Conservation (phyloP, 306 rosid genomes). For the Spatholobus suberectus region DNA sequence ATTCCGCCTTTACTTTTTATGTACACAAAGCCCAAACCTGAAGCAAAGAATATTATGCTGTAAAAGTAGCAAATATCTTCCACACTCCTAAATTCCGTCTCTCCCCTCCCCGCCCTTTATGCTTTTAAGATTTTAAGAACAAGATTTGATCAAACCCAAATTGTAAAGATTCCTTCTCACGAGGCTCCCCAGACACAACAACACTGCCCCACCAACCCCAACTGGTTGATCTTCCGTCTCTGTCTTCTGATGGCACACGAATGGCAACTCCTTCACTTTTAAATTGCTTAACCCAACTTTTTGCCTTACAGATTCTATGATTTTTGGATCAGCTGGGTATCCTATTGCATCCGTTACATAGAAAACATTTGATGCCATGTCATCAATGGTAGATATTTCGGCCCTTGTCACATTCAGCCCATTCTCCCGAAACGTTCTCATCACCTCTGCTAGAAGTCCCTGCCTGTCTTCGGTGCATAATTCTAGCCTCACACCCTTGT, state of each 20-base stretch:
- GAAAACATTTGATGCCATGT: slow-evolving; percentile 64
- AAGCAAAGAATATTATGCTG: slow-evolving; percentile 83
- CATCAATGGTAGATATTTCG: slow-evolving; percentile 70
- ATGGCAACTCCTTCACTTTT: slow-evolving; percentile 77
- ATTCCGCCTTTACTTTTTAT: slow-evolving; percentile 55
- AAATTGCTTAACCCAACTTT: slow-evolving; percentile 71
- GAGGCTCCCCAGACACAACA: slow-evolving; percentile 87
- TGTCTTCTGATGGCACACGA: slow-evolving; percentile 49
- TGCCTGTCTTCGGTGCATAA: slow-evolving; percentile 58
- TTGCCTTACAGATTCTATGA: slow-evolving; percentile 76
- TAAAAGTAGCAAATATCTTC: slow-evolving; percentile 49
- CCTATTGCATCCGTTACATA: slow-evolving; percentile 85
- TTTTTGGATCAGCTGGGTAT: slow-evolving; percentile 61
- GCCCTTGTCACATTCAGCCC: slow-evolving; percentile 88
- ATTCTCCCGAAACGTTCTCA: slow-evolving; percentile 89
- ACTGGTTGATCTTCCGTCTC: slow-evolving; percentile 69
- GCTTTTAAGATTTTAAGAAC: slow-evolving; percentile 75
- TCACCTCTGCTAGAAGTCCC: slow-evolving; percentile 84
- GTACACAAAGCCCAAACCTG: slow-evolving; percentile 66
- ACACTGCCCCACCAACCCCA: slow-evolving; percentile 90
- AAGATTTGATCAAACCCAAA: slow-evolving; percentile 89
- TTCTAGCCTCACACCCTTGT: slow-evolving; percentile 90
- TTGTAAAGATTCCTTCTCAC: slow-evolving; percentile 93
- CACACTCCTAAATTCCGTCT: slow-evolving; percentile 42
- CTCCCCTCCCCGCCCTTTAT: neutral